phyloP scores from a whole-genome alignment of 345 rosid genomes.

The Heritiera littoralis region DNA sequence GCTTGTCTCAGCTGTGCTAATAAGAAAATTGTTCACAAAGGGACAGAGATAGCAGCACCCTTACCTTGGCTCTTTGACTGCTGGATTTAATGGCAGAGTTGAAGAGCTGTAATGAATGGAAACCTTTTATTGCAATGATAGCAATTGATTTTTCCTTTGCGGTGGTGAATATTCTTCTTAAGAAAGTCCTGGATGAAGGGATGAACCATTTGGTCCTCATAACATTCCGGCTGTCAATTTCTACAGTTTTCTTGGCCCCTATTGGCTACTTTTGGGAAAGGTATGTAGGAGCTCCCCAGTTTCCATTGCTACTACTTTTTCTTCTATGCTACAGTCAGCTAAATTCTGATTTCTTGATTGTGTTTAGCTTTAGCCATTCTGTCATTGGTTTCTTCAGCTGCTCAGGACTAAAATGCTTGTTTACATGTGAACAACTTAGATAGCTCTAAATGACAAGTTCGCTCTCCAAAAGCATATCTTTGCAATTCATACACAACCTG shows the following conservation, averaged over 20 bases:
- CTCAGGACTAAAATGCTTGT: too few relatives aligned
- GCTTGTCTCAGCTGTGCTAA: background rate
- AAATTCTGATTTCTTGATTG: background rate
- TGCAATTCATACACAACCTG: background rate
- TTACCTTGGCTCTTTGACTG: conserved; percentile 7
- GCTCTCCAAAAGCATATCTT: background rate
- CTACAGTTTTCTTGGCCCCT: conserved; percentile 60
- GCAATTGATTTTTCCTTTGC: conserved; percentile 53
- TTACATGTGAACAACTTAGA: background rate
- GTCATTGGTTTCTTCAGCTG: too few relatives aligned
- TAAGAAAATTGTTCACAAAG: background rate
- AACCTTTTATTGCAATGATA: conserved; percentile 50
- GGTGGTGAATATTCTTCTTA: conserved; percentile 55
- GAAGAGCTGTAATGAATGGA: conserved; percentile 35
- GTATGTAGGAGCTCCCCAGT: conserved; percentile 29
- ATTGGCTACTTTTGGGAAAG: conserved; percentile 58
- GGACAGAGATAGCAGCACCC: conserved; percentile 7
- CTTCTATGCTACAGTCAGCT: background rate
- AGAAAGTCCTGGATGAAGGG: conserved; percentile 57
- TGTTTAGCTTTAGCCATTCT: too few relatives aligned
- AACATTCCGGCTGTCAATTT: conserved; percentile 58
- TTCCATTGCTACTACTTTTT: conserved; percentile 3
- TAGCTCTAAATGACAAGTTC: background rate
- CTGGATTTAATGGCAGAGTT: conserved; percentile 24
- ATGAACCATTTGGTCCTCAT: conserved; percentile 54